Percentiles rank a stretch among this genome's conserved stretches.
These are phyloP conservation scores for Asterochloris sp. DNA, from an alignment of 139 green algal species.

Conservation along the genomic window DNA sequence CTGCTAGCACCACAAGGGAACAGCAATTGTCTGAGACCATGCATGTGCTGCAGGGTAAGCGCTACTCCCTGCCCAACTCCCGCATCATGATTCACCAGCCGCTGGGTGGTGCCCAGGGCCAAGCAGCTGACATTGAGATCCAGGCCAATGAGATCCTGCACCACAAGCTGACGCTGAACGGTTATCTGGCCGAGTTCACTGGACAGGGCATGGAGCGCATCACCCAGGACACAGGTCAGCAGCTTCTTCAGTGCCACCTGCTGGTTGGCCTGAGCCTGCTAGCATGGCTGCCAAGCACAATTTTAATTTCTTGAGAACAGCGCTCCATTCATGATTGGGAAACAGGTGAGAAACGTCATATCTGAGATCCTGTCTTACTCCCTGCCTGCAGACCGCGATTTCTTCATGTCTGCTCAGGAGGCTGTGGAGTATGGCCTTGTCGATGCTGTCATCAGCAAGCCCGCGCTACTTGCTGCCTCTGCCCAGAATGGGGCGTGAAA, in stretches of 20 bases:
- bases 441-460: constrained; percentile 76
- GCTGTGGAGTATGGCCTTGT: constrained; percentile 97
- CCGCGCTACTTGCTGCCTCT: constrained; percentile 36
- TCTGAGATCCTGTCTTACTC: not conserved
- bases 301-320: not conserved
- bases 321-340: not conserved
- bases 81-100: constrained; percentile 99
- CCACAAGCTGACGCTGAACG: constrained; percentile 99
- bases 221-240: constrained; percentile 78
- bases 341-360: not conserved
- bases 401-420: constrained; percentile 95
- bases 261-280: not conserved
- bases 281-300: not conserved
- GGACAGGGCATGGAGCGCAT: constrained; percentile 95
- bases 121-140: constrained; percentile 99
- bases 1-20: no score
- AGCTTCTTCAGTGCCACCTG: not conserved
- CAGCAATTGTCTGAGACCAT: no score
- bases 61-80: constrained; percentile 95
- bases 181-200: constrained; percentile 95
- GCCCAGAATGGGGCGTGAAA: not conserved
- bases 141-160: constrained; percentile 99
- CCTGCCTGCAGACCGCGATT: constrained; percentile 76
- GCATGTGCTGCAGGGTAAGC: constrained; percentile 76
- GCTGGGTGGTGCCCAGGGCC: constrained; percentile 95